Evolutionary conservation across 768 basidiomycete genomes (phyloP).

Genomic region (Amanita pseudoporphyria): DNA sequence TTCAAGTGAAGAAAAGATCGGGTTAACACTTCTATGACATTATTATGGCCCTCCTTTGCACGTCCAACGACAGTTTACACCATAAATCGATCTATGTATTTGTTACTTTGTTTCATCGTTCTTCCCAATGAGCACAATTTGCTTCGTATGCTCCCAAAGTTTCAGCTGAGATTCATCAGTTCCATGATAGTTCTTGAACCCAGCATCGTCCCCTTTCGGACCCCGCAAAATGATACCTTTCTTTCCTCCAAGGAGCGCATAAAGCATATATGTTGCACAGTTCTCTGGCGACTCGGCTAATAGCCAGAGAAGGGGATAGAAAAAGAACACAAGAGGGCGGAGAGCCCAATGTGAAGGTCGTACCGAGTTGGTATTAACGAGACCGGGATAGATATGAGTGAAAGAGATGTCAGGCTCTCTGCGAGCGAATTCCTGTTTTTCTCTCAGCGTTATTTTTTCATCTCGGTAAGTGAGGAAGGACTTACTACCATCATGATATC

Average conservation of each 20-base stretch:
- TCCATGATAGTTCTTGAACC: conserved; percentile 8
- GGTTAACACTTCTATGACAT: no score
- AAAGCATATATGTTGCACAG: conserved; percentile 24
- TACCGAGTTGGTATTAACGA: conserved; percentile 22
- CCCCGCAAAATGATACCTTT: conserved; percentile 11
- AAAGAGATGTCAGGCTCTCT: conserved; percentile 32
- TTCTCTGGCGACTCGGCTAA: conserved; percentile 8
- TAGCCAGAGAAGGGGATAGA: conserved; percentile 8
- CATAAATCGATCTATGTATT: no score
- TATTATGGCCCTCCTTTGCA: no score
- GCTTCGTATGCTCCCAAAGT: conserved; percentile 14
- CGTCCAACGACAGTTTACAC: no score
- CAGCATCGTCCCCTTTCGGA: not conserved
- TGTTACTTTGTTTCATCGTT: not conserved
- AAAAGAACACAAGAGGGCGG: conserved; percentile 11
- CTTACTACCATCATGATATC: conserved; percentile 28
- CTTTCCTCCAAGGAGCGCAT: conserved; percentile 17
- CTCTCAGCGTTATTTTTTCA: not conserved
- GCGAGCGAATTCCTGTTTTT: conserved; percentile 26
- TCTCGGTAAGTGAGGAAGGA: not conserved
- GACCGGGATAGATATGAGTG: conserved; percentile 33
- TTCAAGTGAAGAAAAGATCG: no score
- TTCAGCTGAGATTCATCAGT: conserved; percentile 12
- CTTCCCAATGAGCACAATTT: not conserved
- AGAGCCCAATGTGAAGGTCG: conserved; percentile 9